phyloP scores from a whole-genome alignment of 371 early-diverging fungal genomes.

The Syncephalastrum contaminatum region DNA sequence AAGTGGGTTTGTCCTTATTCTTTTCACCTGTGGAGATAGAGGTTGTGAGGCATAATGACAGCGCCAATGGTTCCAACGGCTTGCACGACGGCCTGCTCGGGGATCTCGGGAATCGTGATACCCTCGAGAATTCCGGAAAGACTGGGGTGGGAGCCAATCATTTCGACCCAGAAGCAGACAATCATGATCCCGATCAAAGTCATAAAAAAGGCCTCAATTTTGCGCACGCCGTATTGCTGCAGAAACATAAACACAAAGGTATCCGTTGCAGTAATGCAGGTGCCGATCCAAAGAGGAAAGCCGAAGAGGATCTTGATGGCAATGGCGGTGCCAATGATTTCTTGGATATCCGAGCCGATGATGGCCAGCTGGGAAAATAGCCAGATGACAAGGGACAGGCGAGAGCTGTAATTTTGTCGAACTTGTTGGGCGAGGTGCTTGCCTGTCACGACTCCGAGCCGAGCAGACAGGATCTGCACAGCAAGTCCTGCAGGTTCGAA shows the following conservation, averaged over 20 bases:
- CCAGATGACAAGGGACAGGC: slow-evolving; percentile 52
- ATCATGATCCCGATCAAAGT: slow-evolving; percentile 62
- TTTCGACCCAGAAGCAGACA: slow-evolving; percentile 69
- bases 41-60: slow-evolving; percentile 77
- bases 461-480: slow-evolving; percentile 63
- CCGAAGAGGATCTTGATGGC: slow-evolving; percentile 66
- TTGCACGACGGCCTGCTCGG: slow-evolving; percentile 55
- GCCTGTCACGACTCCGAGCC: slow-evolving; percentile 69
- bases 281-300: slow-evolving; percentile 66
- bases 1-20: not conserved
- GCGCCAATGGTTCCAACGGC: slow-evolving; percentile 72
- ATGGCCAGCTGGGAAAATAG: slow-evolving; percentile 70
- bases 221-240: slow-evolving; percentile 63
- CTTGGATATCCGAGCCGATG: slow-evolving; percentile 71
- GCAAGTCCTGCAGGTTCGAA: too few species aligned
- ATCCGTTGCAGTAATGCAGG: slow-evolving; percentile 67
- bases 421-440: slow-evolving; percentile 64
- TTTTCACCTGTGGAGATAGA: slow-evolving; percentile 62
- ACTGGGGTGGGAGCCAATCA: slow-evolving; percentile 59
- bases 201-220: slow-evolving; percentile 65
- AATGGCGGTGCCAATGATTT: slow-evolving; percentile 80
- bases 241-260: slow-evolving; percentile 64
- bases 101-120: slow-evolving; percentile 56
- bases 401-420: slow-evolving; percentile 48
- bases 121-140: slow-evolving; percentile 53